Conservation (phyloP, 352 stramenopile species). For the Globisporangium ultimum region DNA sequence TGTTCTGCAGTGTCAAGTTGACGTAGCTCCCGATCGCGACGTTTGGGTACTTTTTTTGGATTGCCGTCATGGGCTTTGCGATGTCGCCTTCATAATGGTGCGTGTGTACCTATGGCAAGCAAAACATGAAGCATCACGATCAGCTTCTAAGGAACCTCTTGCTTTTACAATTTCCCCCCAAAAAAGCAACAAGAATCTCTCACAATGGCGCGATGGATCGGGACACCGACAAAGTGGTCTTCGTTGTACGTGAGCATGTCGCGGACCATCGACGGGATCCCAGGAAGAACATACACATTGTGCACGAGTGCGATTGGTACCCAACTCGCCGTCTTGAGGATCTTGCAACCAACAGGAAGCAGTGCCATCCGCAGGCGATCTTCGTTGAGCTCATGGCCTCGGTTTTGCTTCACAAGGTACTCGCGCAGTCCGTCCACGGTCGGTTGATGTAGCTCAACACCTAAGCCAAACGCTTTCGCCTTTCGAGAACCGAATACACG, state of each 20-base stretch:
- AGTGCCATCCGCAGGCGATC: constrained; percentile 73
- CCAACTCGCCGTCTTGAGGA: constrained; percentile 56
- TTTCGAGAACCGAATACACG: constrained; percentile 11
- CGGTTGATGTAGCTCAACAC: constrained; percentile 62
- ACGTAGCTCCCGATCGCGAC: constrained; percentile 84
- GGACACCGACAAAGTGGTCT: constrained; percentile 72
- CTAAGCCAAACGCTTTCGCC: constrained; percentile 71
- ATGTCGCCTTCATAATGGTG: constrained; percentile 66
- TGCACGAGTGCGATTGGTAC: constrained; percentile 72
- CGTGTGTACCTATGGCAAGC: constrained; percentile 53
- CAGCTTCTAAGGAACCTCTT: background rate
- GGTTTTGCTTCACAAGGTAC: constrained; percentile 30
- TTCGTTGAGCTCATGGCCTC: constrained; percentile 48
- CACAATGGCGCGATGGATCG: constrained; percentile 73
- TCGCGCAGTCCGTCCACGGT: constrained; percentile 58
- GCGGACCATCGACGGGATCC: constrained; percentile 77
- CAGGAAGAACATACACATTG: constrained; percentile 84
- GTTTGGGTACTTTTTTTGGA: constrained; percentile 64
- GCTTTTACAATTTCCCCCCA: background rate
- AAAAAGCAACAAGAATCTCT: constrained; percentile 17
- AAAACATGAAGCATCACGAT: constrained; percentile 8
- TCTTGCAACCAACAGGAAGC: constrained; percentile 54
- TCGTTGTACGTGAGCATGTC: constrained; percentile 82
- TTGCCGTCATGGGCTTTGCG: constrained; percentile 48
- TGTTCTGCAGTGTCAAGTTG: constrained; percentile 69